Evolutionary conservation across 225 moss, liverwort and hornwort genomes (phyloP), one percentile per base, ranked within the genome.

Genomic region (Takakia lepidozioides): DNA sequence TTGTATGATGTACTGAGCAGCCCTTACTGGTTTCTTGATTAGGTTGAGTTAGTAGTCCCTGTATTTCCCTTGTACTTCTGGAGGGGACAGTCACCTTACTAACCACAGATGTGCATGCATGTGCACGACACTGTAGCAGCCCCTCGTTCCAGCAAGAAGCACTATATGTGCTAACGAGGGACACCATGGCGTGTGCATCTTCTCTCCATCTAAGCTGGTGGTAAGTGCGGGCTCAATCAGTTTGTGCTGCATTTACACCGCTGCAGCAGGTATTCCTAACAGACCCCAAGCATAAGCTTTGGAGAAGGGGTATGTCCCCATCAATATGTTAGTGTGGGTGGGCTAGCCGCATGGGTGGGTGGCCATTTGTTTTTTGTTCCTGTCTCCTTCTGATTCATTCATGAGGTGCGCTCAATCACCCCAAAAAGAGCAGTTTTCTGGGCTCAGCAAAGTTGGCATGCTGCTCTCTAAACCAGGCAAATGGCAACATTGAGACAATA

Each of bases 121-220:
- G 90, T 95, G 95, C 86, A 95, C 95, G 84, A 75, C 73, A 95
- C 82, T 95, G 95, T 95, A 90, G 95, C 86, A 95, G 95, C 95
- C 95, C 69, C 79, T 93, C 88, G 70, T 93, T 77, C 73, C 93
- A 87, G 84, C 84, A 63, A 79, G 93, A 84, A 82, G 86, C 80
- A 86, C 86, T 55, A 66, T 81, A 59, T 62, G 63, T 64, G 80
- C 74, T 76, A 65, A 82, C 64, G 86, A 82, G 82, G 84, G 76
- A 80, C 79, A 89, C 62, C 77, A 58, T 25, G 77, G 73, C 59
- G 73, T 70, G 60, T 73, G 67, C 54, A 38, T 21, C 60, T 84
- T 70, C 74, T 75, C 86, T 72, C 84, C 65, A 71, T 73, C 60
- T 67, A 82, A 68, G 76, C 76, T 74, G 86, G 86, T 80, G 89